Base-by-base conservation (phyloP, 106 monocot species). In the Hemerocallis citrina region DNA sequence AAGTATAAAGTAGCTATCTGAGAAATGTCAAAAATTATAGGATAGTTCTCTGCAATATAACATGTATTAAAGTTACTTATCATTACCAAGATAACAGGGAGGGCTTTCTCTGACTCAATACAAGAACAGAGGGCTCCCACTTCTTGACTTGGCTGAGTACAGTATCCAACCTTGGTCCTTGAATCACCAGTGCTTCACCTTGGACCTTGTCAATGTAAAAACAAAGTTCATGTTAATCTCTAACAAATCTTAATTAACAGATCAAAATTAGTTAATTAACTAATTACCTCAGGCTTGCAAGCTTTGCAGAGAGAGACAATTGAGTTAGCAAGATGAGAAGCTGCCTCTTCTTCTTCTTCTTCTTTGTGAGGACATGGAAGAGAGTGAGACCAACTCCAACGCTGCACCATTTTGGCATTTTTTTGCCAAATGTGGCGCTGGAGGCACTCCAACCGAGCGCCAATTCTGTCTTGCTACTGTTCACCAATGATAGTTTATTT, bases 71-170 rank as follows among this genome's bases (percentile, higher is more conserved):
- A n/a, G n/a, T n/a, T n/a, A n/a, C n/a, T 22, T 23, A 7, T 28
- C 37, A 19, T 68, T 81, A 80, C 91, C 91, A 83, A 43, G 66
- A 83, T 50, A 86, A 64, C 4, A 73, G 63, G 6, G 86, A 87
- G 15, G 92, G 83, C 57, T 78, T 79, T 51, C 50, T 62, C 54
- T 87, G 86, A 64, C 78, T 71, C 39, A 92, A 17, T 28, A 92
- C 84, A 11, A 92, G 62, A 51, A 92, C 92, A 15, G 83, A 80
- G 21, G 69, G 87, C 42, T 92, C 87, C 47, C 86, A 62, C 54
- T 92, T 92, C 77, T 70, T 92, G 3, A 87, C 86, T 59, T 92
- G 92, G 71, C 80, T 84, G 64, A 87, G 87, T 0, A 92, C 86
- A 31, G 92, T 87, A n/a, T 56, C 55, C 51, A 92, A 60, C 68